Evolutionary conservation across 306 rosid genomes (phyloP).

Genomic region (Boehmeria nivea): DNA sequence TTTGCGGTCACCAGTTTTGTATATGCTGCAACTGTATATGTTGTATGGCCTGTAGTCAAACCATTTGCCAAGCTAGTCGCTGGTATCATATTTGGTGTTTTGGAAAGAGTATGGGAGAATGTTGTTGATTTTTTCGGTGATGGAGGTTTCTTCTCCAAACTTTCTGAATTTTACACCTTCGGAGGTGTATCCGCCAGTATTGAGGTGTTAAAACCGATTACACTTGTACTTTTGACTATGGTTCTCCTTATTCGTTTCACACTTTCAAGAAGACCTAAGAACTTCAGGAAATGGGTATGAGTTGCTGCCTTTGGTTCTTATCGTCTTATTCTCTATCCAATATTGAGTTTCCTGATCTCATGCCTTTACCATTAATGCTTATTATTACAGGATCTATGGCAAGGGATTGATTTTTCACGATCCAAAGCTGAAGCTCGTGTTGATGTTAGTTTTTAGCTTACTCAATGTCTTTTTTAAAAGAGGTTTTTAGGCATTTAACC

Average conservation of each 20-base stretch:
- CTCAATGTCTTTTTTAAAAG: too few relatives aligned
- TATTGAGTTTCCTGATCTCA: conserved; percentile 6
- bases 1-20: conserved; percentile 75
- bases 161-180: conserved; percentile 53
- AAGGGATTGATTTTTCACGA: conserved; percentile 96
- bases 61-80: conserved; percentile 62
- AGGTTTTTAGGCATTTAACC: conserved; percentile 15
- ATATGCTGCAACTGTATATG: conserved; percentile 50
- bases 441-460: conserved; percentile 59
- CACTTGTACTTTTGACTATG: conserved; percentile 73
- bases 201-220: conserved; percentile 48
- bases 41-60: conserved; percentile 71
- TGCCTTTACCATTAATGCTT: conserved; percentile 28
- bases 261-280: conserved; percentile 93
- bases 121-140: conserved; percentile 49
- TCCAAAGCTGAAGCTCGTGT: conserved; percentile 99
- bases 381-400: conserved; percentile 84
- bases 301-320: conserved; percentile 18
- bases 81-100: conserved; percentile 47
- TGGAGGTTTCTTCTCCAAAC: conserved; percentile 65
- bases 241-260: conserved; percentile 95
- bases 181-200: conserved; percentile 75
- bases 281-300: conserved; percentile 96
- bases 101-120: conserved; percentile 72
- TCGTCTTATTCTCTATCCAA: conserved; percentile 2